A percentile compares a stretch with the other conserved stretches of the same genome.
These are phyloP conservation scores for Colletotrichum somersetense DNA, from an alignment of 2,329 filamentous ascomycete genomes.

Conservation along the genomic window DNA sequence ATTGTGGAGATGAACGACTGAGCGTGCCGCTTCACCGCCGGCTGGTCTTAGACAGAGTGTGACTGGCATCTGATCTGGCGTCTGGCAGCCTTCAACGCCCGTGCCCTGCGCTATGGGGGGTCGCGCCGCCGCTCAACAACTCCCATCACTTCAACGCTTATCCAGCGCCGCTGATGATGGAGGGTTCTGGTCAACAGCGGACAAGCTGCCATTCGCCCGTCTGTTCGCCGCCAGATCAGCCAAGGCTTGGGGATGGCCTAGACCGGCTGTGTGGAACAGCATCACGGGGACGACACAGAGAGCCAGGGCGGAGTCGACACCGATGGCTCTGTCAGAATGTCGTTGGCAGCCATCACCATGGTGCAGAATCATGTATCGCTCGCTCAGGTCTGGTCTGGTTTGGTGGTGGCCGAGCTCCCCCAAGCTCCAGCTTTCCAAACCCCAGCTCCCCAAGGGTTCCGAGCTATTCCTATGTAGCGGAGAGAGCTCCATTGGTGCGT, in stretches of 20 bases:
- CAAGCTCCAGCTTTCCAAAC: constrained; percentile 23
- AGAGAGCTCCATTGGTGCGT: constrained; percentile 20
- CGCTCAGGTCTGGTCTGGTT: constrained; percentile 2
- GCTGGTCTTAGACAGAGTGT: constrained; percentile 36
- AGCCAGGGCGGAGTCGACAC: constrained; percentile 19
- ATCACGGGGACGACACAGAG: constrained; percentile 18
- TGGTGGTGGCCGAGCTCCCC: constrained; percentile 18
- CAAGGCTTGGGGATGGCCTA: constrained; percentile 19
- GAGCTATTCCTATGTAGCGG: not conserved
- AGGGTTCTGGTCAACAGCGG: constrained; percentile 8
- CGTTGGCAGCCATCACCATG: constrained; percentile 31
- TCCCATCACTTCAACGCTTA: constrained; percentile 39
- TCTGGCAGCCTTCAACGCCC: constrained; percentile 25
- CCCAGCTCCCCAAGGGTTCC: constrained; percentile 4
- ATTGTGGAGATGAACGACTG: constrained; percentile 40
- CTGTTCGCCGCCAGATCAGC: constrained; percentile 27
- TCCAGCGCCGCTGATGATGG: constrained; percentile 35
- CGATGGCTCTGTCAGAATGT: constrained; percentile 27
- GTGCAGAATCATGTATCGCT: not conserved
- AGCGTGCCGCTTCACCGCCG: constrained; percentile 39
- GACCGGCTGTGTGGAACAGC: constrained; percentile 27
- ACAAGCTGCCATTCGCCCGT: constrained; percentile 27
- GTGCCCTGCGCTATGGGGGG: constrained; percentile 23
- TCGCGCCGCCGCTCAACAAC: constrained; percentile 23
- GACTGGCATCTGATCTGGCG: constrained; percentile 36